Conservation (phyloP, 345 rosid species). For the Populus nigra region DNA sequence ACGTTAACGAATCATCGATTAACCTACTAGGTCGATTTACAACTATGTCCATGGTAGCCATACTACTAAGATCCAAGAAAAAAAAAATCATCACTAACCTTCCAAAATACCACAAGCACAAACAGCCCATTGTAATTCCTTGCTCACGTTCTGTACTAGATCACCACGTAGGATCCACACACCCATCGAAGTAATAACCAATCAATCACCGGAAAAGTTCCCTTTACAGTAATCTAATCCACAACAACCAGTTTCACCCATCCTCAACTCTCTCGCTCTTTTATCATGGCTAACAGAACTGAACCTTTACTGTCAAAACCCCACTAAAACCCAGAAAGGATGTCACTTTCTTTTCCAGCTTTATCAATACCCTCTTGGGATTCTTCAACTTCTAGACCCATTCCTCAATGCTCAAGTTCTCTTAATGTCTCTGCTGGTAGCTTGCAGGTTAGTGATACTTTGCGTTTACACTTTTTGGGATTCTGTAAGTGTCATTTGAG, state of each 20-base stretch:
- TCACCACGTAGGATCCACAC: neutral
- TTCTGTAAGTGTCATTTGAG: neutral
- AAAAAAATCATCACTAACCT: no score
- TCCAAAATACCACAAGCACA: neutral
- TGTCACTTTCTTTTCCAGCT: conserved; percentile 30
- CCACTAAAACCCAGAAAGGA: neutral
- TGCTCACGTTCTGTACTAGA: neutral
- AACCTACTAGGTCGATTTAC: no score
- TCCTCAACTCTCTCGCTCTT: neutral
- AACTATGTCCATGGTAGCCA: no score
- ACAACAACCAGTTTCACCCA: neutral
- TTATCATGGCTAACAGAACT: neutral
- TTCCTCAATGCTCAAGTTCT: neutral
- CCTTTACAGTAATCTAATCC: neutral
- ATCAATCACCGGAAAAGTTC: neutral
- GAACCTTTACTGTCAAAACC: conserved; percentile 3
- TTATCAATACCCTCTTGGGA: conserved; percentile 17
- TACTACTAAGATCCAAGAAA: no score
- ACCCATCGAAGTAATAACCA: neutral
- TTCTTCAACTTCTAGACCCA: conserved; percentile 8
- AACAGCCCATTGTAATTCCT: neutral
- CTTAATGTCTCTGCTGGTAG: conserved; percentile 1
- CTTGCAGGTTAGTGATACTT: conserved; percentile 21
- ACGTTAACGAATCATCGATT: no score
- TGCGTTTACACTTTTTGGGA: neutral